Evolutionary conservation across 2,329 filamentous ascomycete species (phyloP).

Genomic region (Beauveria caledonica): DNA sequence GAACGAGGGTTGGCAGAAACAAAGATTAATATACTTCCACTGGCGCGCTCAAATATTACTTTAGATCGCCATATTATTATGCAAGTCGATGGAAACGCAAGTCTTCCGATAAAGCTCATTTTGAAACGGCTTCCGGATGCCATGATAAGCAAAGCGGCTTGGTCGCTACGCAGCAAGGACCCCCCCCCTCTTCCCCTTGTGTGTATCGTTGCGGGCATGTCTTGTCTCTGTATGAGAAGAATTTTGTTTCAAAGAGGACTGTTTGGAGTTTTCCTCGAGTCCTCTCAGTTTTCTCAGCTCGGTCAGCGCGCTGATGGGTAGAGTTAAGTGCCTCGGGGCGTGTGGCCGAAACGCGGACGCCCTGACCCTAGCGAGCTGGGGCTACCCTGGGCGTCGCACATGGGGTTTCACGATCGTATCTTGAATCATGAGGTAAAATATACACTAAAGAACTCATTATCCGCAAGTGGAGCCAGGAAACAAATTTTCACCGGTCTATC

Average conservation of each 20-base stretch:
- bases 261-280: background rate
- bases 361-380: background rate
- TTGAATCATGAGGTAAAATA: background rate
- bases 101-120: background rate
- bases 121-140: constrained; percentile 2
- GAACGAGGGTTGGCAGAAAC: background rate
- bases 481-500: background rate
- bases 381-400: constrained; percentile 2
- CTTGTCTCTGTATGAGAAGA: background rate
- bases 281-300: background rate
- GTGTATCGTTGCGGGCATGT: background rate
- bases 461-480: background rate
- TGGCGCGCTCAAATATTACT: background rate
- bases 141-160: background rate
- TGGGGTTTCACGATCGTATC: constrained; percentile 4
- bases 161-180: background rate
- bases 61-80: background rate
- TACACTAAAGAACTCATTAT: background rate
- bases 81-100: background rate
- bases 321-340: background rate
- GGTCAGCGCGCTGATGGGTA: too few species aligned
- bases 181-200: background rate
- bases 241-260: background rate
- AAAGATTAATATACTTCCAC: background rate
- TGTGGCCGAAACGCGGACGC: background rate